Percentiles rank a stretch among this genome's conserved stretches.
These are phyloP conservation scores for Monilinia fructigena DNA, from an alignment of 2,329 filamentous ascomycete genomes.

Conservation along the genomic window DNA sequence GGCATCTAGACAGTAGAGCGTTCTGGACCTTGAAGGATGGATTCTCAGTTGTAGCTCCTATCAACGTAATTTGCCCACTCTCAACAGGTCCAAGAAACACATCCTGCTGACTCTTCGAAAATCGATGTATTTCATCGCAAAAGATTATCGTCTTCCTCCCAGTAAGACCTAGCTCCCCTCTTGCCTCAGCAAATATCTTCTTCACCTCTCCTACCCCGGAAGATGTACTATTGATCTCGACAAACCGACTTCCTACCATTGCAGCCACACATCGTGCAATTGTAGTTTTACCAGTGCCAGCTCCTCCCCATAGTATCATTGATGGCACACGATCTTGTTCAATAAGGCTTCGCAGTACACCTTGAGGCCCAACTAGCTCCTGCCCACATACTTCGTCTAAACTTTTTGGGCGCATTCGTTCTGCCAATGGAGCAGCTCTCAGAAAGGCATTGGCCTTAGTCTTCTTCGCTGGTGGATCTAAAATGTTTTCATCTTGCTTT, in stretches of 20 bases:
- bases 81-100: slow-evolving; percentile 93
- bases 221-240: slow-evolving; percentile 93
- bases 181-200: slow-evolving; percentile 83
- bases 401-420: slow-evolving; percentile 83
- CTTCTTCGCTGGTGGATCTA: slow-evolving; percentile 54
- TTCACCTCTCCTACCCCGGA: slow-evolving; percentile 88
- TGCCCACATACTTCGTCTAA: slow-evolving; percentile 89
- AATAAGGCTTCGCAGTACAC: slow-evolving; percentile 84
- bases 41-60: slow-evolving; percentile 96
- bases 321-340: slow-evolving; percentile 83
- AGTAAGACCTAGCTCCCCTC: slow-evolving; percentile 74
- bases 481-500: slow-evolving; percentile 27
- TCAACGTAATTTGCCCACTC: slow-evolving; percentile 82
- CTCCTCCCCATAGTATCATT: slow-evolving; percentile 90
- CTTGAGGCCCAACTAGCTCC: slow-evolving; percentile 79
- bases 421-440: slow-evolving; percentile 79
- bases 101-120: slow-evolving; percentile 80
- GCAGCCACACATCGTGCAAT: slow-evolving; percentile 88
- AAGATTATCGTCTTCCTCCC: slow-evolving; percentile 94
- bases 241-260: slow-evolving; percentile 78
- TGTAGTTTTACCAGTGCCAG: slow-evolving; percentile 83
- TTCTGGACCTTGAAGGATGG: slow-evolving; percentile 90
- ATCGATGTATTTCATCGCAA: slow-evolving; percentile 74
- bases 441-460: slow-evolving; percentile 62
- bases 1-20: slow-evolving; percentile 82